Conservation (phyloP, 1,284 basidiomycete genomes). For the Meira nashicola region DNA sequence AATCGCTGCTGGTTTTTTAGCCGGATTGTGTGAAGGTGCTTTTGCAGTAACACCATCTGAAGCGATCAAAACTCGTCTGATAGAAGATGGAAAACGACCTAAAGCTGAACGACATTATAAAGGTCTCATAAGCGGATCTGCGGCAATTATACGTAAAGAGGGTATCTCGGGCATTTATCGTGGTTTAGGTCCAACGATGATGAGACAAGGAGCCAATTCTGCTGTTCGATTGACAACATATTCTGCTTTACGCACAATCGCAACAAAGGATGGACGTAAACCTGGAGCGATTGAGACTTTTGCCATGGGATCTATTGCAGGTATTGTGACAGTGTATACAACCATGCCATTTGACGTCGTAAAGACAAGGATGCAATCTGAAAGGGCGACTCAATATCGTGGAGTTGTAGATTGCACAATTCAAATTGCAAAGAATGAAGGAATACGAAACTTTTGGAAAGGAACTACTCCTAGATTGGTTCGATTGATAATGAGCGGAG, state of each 20-base stretch:
- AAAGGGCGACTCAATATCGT: constrained; percentile 71
- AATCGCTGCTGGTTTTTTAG: constrained; percentile 73
- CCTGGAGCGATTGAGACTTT: constrained; percentile 77
- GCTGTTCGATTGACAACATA: constrained; percentile 91
- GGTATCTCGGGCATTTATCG: constrained; percentile 74
- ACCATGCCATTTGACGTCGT: constrained; percentile 66
- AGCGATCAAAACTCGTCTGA: constrained; percentile 97
- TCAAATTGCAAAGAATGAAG: constrained; percentile 60
- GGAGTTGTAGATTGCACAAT: constrained; percentile 83
- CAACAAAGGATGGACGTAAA: constrained; percentile 21
- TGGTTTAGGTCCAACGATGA: constrained; percentile 86
- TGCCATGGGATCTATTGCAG: constrained; percentile 82
- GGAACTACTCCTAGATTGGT: constrained; percentile 84
- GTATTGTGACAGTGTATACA: constrained; percentile 87
- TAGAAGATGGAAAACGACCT: constrained; percentile 81
- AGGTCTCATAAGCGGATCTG: constrained; percentile 81
- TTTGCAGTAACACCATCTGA: constrained; percentile 93
- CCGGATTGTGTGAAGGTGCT: constrained; percentile 84
- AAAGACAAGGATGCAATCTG: constrained; percentile 92
- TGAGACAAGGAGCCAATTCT: constrained; percentile 93
- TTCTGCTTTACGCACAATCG: constrained; percentile 66
- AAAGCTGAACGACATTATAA: constrained; percentile 65
- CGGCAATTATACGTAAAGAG: constrained; percentile 74
- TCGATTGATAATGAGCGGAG: constrained; percentile 59
- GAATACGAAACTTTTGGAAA: constrained; percentile 83